These are phyloP conservation scores for Tuber microsphaerosporum DNA, from an alignment of 495 filamentous ascomycete species.

Conservation along the genomic window DNA sequence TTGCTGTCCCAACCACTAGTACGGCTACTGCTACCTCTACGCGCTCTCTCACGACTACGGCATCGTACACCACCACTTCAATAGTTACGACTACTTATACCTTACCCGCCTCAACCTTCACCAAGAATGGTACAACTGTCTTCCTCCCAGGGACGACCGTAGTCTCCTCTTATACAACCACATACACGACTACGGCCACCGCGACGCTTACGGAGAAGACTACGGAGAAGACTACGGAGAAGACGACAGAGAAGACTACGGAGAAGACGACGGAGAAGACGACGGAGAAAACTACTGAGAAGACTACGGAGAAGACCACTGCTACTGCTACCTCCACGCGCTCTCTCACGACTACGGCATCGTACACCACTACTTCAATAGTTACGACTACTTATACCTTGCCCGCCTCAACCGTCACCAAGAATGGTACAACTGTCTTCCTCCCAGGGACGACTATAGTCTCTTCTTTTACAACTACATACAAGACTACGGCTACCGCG, in stretches of 20 bases:
- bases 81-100: slow-evolving; percentile 21
- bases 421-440: slow-evolving; percentile 8
- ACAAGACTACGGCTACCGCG: slow-evolving; percentile 12
- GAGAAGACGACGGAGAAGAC: slow-evolving; percentile 11
- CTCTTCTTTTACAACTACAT: slow-evolving; percentile 20
- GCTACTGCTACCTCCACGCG: slow-evolving; percentile 26
- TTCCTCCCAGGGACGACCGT: slow-evolving; percentile 23
- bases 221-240: background rate
- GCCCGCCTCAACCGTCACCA: slow-evolving; percentile 18
- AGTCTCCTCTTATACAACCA: slow-evolving; percentile 20
- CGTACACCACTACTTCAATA: slow-evolving; percentile 23
- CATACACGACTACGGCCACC: slow-evolving; percentile 13
- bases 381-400: slow-evolving; percentile 24
- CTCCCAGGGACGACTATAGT: slow-evolving; percentile 24
- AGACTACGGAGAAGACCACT: slow-evolving; percentile 16
- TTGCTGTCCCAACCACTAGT: slow-evolving; percentile 18
- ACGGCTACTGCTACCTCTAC: slow-evolving; percentile 25
- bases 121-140: slow-evolving; percentile 15
- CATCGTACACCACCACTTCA: slow-evolving; percentile 26
- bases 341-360: slow-evolving; percentile 22
- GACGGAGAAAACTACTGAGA: slow-evolving; percentile 18
- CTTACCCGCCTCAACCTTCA: slow-evolving; percentile 15
- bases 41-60: slow-evolving; percentile 19
- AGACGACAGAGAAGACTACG: background rate
- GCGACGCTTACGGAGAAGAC: slow-evolving; percentile 1